Base-by-base conservation (phyloP, 75 land plant genomes). In the Cunninghamia lanceolata region DNA sequence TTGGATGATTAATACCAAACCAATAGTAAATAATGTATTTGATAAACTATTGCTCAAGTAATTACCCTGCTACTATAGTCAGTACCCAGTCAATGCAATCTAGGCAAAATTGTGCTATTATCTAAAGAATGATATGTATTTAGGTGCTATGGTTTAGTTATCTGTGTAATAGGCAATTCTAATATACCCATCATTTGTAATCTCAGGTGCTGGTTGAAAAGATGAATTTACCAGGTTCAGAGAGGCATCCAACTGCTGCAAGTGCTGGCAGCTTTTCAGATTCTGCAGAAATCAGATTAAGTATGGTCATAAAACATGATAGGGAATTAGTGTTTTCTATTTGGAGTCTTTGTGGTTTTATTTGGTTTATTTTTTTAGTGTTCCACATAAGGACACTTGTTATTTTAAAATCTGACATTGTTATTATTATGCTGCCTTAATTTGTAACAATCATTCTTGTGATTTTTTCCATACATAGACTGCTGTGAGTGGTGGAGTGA, bases 401-500 rank as follows among this genome's bases (percentile, higher is more conserved):
- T 79, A 85, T 85, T 34, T 16, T 39, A 36, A 17, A 28, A 10
- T 40, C 36, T 77, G 43, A 21, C 25, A 35, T 32, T 36, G 30
- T 40, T 28, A 39, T 84, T 78, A 19, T 21, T 50, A 50, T 50
- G 53, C 53, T 50, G 14, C 76, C 73, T 28, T 14, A n/a, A 14
- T 34, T 19, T 85, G 15, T 25, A 28, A 63, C 19, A 32, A 36
- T 40, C 82, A n/a, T 34, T 21, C 2, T 39, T 30, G 2, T 59
- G 39, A 21, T 36, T 19, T 1, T 84, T 85, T 32, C 34, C 39
- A 13, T 83, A 19, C 42, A 9, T 32, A 94, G 94, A 73, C 42
- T 94, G 91, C 82, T 96, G 93, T 86, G 85, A 94, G 76, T 82
- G 82, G 85, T 98, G 99, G 96, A 95, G 86, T 85, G 83, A 86